Percentiles rank a stretch among this genome's conserved stretches.
phyloP scores from a whole-genome alignment of 2,329 filamentous ascomycete species.

The Alternaria infectoria region DNA sequence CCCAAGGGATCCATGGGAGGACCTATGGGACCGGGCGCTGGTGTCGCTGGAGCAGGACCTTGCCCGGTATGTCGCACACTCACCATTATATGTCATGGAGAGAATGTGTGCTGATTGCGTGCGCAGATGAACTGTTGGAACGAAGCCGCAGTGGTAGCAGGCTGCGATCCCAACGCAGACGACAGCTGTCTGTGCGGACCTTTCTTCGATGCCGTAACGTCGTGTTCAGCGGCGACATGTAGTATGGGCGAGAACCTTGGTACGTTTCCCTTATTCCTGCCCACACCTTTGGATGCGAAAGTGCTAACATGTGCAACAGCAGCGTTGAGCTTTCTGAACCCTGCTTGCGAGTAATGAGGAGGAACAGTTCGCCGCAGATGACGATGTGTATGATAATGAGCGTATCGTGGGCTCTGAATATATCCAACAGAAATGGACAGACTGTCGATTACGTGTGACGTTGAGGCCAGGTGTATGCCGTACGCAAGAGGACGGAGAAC shows the following conservation, averaged over 20 bases:
- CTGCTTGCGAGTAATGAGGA: conserved; percentile 8
- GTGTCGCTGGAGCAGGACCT: conserved; percentile 25
- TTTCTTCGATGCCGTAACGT: conserved; percentile 42
- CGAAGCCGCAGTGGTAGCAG: conserved; percentile 31
- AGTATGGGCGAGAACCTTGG: conserved; percentile 39
- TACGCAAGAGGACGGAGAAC: not conserved
- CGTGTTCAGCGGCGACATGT: conserved; percentile 37
- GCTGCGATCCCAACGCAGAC: conserved; percentile 40
- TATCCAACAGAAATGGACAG: not conserved
- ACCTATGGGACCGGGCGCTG: conserved; percentile 9
- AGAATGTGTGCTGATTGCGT: conserved; percentile 5
- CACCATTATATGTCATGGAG: not conserved
- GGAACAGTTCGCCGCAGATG: not conserved
- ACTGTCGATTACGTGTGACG: not conserved
- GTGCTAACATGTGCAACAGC: conserved; percentile 12
- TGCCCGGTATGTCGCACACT: conserved; percentile 31
- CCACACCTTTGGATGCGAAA: not conserved
- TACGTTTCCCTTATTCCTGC: conserved; percentile 19
- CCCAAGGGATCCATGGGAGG: conserved; percentile 1
- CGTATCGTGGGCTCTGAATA: not conserved
- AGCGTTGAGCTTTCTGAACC: conserved; percentile 19
- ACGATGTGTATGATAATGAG: conserved; percentile 2
- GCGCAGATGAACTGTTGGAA: conserved; percentile 43
- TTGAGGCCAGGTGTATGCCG: not conserved
- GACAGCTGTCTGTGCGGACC: conserved; percentile 41